Percentiles rank a stretch among this genome's conserved stretches.
Conservation (phyloP, 2,329 filamentous ascomycete species). For the Furcasterigmium furcatum region DNA sequence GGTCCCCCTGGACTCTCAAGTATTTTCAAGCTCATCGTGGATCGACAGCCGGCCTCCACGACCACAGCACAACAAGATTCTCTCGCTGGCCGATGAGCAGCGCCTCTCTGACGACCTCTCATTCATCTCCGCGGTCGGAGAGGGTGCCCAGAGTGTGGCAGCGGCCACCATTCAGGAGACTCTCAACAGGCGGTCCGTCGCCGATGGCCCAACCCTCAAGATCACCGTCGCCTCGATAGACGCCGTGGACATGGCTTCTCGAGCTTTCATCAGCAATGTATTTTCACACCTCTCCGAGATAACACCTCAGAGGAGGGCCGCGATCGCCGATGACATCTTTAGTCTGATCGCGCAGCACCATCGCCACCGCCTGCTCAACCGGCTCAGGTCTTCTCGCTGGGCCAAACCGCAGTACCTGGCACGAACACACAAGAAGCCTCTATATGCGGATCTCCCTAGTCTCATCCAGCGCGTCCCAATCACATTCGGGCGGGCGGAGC, state of each 20-base stretch:
- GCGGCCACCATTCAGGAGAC: constrained; percentile 11
- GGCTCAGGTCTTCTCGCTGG: constrained; percentile 11
- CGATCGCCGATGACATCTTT: neutral
- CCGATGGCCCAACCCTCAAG: neutral
- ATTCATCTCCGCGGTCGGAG: constrained; percentile 10
- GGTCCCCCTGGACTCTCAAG: constrained; percentile 8
- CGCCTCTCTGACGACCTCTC: constrained; percentile 11
- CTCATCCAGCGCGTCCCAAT: constrained; percentile 9
- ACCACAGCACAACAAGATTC: neutral
- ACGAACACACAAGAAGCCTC: constrained; percentile 13
- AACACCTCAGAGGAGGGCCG: neutral
- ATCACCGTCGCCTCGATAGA: constrained; percentile 11
- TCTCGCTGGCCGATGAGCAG: constrained; percentile 8
- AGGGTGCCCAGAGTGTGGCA: constrained; percentile 13
- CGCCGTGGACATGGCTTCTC: constrained; percentile 9
- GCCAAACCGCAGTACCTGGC: constrained; percentile 11
- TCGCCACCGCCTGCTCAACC: constrained; percentile 12
- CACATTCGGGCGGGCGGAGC: constrained; percentile 9
- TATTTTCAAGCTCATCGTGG: constrained; percentile 4
- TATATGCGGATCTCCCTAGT: constrained; percentile 10
- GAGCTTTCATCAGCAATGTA: constrained; percentile 8
- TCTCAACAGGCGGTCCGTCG: neutral
- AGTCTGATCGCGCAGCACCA: constrained; percentile 8
- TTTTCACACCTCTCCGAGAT: constrained; percentile 4
- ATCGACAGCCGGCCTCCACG: neutral